Base-by-base conservation (phyloP, 345 rosid species). In the Triadica sebifera region DNA sequence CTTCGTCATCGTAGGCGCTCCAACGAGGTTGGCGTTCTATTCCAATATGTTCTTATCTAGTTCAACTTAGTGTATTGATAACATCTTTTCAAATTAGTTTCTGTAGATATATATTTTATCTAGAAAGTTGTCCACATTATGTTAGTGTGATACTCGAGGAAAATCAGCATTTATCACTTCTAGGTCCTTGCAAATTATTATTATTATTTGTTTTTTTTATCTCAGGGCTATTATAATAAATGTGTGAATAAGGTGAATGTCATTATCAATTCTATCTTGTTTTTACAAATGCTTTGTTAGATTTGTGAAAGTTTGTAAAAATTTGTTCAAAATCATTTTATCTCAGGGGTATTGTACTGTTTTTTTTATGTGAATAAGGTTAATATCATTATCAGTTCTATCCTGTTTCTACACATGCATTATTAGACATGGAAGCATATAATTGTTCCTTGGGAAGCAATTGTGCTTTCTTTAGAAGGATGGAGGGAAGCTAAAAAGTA, bases 1-100 rank as follows among this genome's bases (percentile, higher is more conserved):
- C 63, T 82, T 76, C 87, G 98, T 69, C 89, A 90, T 74, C 92
- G 98, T 34, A 86, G 70, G 80, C 91, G 94, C 57, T 79, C 90
- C 46, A 85, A 39, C 75, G 98, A 91, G 97, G 98, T 87, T 81
- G 52, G 80, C 66, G 25, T 1, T 72, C 58, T 25, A 17, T 56
- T 71, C 65, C 50, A 12, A 52, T 72, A 1, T 56, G 51, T 52
- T 75, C 17, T 25, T 65, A 19, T 49, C 57, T 4, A 19, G 51
- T 63, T 50, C 10, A 7, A 8, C 67, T 0, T 71, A 8, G 1
- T 29, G 34, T 29, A 29, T 29, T 29, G 22, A 22, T 62, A 8
- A 37, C 34, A 46, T 16, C n/a, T 15, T 52, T 3, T 73, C 52
- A 37, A 7, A 7, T 0, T 34, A 15, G 41, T 2, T 64, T 63